Evolutionary conservation across 2,329 filamentous ascomycete species (phyloP).

Genomic region (Dothiorella sarmentorum): DNA sequence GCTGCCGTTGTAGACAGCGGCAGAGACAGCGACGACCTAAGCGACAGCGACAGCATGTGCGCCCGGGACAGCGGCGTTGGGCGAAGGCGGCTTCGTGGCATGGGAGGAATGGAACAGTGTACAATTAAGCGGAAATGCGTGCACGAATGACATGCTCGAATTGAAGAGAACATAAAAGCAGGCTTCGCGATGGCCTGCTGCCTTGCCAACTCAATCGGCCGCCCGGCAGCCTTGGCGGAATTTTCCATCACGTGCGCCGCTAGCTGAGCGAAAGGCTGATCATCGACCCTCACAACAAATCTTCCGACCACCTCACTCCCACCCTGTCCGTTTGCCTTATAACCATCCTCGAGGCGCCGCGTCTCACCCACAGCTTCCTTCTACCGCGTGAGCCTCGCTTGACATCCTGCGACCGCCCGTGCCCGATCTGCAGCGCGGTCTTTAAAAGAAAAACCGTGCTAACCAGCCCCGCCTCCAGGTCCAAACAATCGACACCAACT

Average conservation of each 20-base stretch:
- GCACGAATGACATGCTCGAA: background rate
- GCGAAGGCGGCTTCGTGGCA: slow-evolving; percentile 31
- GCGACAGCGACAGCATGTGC: too few relatives aligned
- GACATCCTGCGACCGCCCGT: slow-evolving; percentile 1
- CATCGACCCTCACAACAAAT: slow-evolving; percentile 18
- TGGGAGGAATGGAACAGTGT: slow-evolving; percentile 23
- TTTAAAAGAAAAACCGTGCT: slow-evolving; percentile 12
- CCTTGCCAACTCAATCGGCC: slow-evolving; percentile 14
- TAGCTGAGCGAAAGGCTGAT: slow-evolving; percentile 18
- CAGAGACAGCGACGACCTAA: too few relatives aligned
- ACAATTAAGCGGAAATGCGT: background rate
- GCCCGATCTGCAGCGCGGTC: background rate
- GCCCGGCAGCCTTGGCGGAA: slow-evolving; percentile 14
- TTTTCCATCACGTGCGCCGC: slow-evolving; percentile 19
- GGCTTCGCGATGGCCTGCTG: slow-evolving; percentile 5
- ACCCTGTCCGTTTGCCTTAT: slow-evolving; percentile 17
- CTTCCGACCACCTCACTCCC: slow-evolving; percentile 18
- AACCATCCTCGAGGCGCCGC: slow-evolving; percentile 13
- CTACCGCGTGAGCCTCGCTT: slow-evolving; percentile 2
- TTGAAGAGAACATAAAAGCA: background rate
- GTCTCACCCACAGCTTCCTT: background rate
- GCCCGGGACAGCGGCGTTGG: slow-evolving; percentile 8
- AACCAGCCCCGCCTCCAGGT: slow-evolving; percentile 13
- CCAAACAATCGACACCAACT: slow-evolving; percentile 15
- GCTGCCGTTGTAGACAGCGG: slow-evolving; percentile 62